A percentile compares a stretch with the other conserved stretches of the same genome.
phyloP scores from a whole-genome alignment of 2,329 filamentous ascomycete genomes.

The Aspergillus quadrilineatus region DNA sequence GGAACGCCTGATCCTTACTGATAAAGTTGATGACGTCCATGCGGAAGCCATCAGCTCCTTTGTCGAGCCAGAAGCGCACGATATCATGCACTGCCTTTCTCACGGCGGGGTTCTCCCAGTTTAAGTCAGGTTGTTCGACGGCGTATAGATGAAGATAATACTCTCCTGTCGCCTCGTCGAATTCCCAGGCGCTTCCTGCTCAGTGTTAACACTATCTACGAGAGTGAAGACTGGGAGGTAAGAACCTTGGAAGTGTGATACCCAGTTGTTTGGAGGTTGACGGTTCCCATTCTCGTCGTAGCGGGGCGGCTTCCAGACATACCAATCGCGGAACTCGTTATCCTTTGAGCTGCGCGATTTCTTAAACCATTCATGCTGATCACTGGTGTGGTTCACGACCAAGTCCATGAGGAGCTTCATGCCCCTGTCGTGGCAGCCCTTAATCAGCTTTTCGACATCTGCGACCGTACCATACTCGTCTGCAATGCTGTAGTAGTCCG shows the following conservation, averaged over 20 bases:
- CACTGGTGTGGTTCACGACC: slow-evolving; percentile 75
- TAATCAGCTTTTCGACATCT: slow-evolving; percentile 64
- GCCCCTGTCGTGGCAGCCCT: slow-evolving; percentile 59
- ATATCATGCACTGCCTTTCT: slow-evolving; percentile 69
- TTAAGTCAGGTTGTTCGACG: slow-evolving; percentile 76
- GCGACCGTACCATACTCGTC: slow-evolving; percentile 64
- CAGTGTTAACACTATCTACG: slow-evolving; percentile 15
- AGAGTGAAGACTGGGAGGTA: background rate
- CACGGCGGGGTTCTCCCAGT: slow-evolving; percentile 72
- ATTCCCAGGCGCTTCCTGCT: slow-evolving; percentile 51
- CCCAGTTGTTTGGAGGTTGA: slow-evolving; percentile 70
- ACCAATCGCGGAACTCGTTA: slow-evolving; percentile 69
- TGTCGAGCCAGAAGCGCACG: slow-evolving; percentile 76
- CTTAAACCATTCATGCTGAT: slow-evolving; percentile 70
- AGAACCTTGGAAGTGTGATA: slow-evolving; percentile 35
- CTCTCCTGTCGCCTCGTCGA: slow-evolving; percentile 68
- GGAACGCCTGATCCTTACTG: slow-evolving; percentile 60
- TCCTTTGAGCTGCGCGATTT: slow-evolving; percentile 62
- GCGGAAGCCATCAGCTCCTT: slow-evolving; percentile 71
- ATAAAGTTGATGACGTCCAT: slow-evolving; percentile 74
- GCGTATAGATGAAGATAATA: slow-evolving; percentile 78
- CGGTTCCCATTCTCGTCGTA: slow-evolving; percentile 59
- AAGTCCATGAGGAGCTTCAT: slow-evolving; percentile 74
- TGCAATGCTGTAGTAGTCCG: slow-evolving; percentile 65
- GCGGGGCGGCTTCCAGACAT: slow-evolving; percentile 57